These are phyloP conservation scores for Colletotrichum musicola DNA, from an alignment of 2,329 filamentous ascomycete species.

Conservation along the genomic window DNA sequence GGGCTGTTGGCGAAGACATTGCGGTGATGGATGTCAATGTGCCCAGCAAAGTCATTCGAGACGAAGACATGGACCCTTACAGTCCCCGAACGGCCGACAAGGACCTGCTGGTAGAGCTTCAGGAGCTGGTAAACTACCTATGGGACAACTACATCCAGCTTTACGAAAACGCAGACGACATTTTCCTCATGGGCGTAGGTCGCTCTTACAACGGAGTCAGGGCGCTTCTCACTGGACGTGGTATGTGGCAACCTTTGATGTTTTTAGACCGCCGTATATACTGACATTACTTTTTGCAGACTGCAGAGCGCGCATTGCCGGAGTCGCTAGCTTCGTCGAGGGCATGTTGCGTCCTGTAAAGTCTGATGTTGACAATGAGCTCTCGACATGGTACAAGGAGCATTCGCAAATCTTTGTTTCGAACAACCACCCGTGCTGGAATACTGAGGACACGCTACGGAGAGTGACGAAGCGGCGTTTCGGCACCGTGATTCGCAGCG, in stretches of 20 bases:
- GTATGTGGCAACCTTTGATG: slow-evolving; percentile 58
- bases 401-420: slow-evolving; percentile 86
- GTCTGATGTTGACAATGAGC: slow-evolving; percentile 79
- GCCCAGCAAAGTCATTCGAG: slow-evolving; percentile 78
- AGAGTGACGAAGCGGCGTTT: slow-evolving; percentile 73
- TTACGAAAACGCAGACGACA: slow-evolving; percentile 75
- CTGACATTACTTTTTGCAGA: slow-evolving; percentile 50
- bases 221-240: slow-evolving; percentile 81
- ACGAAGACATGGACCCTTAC: slow-evolving; percentile 66
- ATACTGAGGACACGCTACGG: slow-evolving; percentile 68
- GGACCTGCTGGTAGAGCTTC: slow-evolving; percentile 69
- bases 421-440: slow-evolving; percentile 81
- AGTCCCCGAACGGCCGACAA: slow-evolving; percentile 60
- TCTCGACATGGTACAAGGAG: slow-evolving; percentile 85
- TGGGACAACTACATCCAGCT: slow-evolving; percentile 98
- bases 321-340: slow-evolving; percentile 85
- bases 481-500: slow-evolving; percentile 68
- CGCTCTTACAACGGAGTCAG: slow-evolving; percentile 88
- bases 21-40: slow-evolving; percentile 93
- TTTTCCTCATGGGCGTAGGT: slow-evolving; percentile 91
- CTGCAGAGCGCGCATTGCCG: slow-evolving; percentile 76
- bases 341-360: slow-evolving; percentile 82
- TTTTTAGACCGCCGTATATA: not conserved
- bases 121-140: slow-evolving; percentile 84
- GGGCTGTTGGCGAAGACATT: slow-evolving; percentile 82